A percentile compares a stretch with the other conserved stretches of the same genome.
Evolutionary conservation across 2,329 filamentous ascomycete genomes (phyloP).

Genomic region (Pseudocercospora fijiensis): DNA sequence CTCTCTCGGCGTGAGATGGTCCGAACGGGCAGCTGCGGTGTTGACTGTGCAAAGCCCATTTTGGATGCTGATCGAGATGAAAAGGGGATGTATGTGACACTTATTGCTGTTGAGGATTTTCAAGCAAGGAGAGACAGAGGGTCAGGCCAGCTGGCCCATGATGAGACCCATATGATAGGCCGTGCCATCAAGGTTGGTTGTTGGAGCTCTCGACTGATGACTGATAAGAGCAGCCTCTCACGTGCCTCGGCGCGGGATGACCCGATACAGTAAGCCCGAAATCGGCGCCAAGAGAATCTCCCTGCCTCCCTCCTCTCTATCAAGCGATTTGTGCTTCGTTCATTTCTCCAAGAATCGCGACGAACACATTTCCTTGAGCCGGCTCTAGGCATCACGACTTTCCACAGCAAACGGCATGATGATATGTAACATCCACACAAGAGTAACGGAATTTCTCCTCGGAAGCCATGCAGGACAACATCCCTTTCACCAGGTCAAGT

Average conservation of each 20-base stretch:
- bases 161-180: slow-evolving; percentile 5
- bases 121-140: neutral
- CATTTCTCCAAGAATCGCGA: neutral
- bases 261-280: neutral
- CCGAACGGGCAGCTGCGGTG: slow-evolving; percentile 18
- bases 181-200: slow-evolving; percentile 19
- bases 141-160: slow-evolving; percentile 2
- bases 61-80: neutral
- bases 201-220: neutral
- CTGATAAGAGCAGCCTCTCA: neutral
- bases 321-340: neutral
- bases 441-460: neutral
- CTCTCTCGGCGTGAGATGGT: slow-evolving; percentile 22
- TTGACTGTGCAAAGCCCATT: slow-evolving; percentile 32
- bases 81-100: neutral
- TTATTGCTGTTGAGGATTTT: neutral
- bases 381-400: neutral
- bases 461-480: neutral
- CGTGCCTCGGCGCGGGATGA: neutral
- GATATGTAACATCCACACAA: neutral
- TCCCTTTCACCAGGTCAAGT: neutral
- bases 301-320: neutral
- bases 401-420: neutral
- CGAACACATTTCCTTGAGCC: neutral
- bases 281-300: slow-evolving; percentile 1